Base-by-base conservation (phyloP, 305 asterid species). In the Fraxinus ornus region DNA sequence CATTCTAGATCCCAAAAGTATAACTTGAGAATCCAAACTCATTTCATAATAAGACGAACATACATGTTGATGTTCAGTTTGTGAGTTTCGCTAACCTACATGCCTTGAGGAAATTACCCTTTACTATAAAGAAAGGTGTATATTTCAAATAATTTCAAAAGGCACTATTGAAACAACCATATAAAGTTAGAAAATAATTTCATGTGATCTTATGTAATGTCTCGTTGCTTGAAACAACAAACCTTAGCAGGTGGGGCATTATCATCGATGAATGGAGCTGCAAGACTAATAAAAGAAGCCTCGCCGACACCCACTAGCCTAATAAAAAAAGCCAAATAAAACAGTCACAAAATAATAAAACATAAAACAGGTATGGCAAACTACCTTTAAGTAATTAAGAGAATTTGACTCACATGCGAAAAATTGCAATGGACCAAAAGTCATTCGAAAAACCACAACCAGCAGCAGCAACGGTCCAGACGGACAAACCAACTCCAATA, bases 241-340 rank as follows among this genome's bases (percentile, higher is more conserved):
- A 94, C 99, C 98, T 91, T 95, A 79, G 93, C 83, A 79, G 84
- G 89, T 35, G 99, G 99, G 80, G 98, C 98, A 89, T 93, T 96
- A 89, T 96, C 99, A 76, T 96, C 99, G 76, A 96, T 94, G 88
- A 93, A 94, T 75, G 98, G 99, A 87, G 98, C 97, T 3, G 99
- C 99, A 83, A 96, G 98, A 90, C 98, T 96, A 74, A 96, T 92
- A 79, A 96, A 95, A 76, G 98, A 96, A 84, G 99, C 99, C 94
- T 96, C 99, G 19, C 99, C 99, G 80, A 96, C 99, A 86, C 99
- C 99, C 72, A 96, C 99, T 49, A 96, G 89, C 98, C 98, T 95
- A 79, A 77, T 8, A 79, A 75, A 70, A 78, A 5, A 68, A 9
- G 57, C 17, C 72, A 35, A 35, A 79, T 74, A 35, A 21, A 75